Base-by-base conservation (phyloP, 495 filamentous ascomycete genomes). In the Peziza echinospora region DNA sequence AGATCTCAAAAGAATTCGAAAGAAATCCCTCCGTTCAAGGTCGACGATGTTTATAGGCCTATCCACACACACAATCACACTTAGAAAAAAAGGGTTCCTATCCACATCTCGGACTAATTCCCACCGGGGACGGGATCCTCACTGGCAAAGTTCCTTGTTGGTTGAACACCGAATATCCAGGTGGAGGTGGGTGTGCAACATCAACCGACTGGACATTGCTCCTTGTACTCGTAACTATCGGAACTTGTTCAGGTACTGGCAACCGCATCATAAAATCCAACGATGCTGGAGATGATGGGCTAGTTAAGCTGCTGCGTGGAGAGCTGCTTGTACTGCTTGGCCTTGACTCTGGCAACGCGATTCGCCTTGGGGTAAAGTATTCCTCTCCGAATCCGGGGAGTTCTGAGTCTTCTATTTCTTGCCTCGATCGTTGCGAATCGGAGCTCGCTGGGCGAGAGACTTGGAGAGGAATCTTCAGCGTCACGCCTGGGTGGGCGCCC, bases 391-490 rank as follows among this genome's bases (percentile, higher is more conserved):
- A 58, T 6, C 53, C 56, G 8, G 54, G 37, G 26, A 59, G 63
- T 1, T 59, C 56, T 51, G 60, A 52, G 2, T 50, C 55, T 47
- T 56, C 51, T n/a, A n/a, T n/a, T n/a, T n/a, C n/a, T n/a, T n/a
- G n/a, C n/a, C 6, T 55, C 58, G 10, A 41, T 47, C 46, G 65
- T 67, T 37, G 64, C 65, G 19, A 56, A 62, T 8, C 47, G 26
- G 6, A 47, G 24, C 42, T 52, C 11, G 47, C 13, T 34, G 48
- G 54, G 24, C 55, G 19, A 5, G 70, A 71, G 40, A 96, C 64
- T 60, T 93, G 87, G 41, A 96, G 59, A 4, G 87, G 87, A 5
- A 93, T 49, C 41, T 72, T 74, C 9, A 93, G 63, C 2, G 70
- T 67, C 13, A 87, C 51, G 2, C 62, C 68, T 2, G 77, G 62